Percentiles rank a stretch among this genome's conserved stretches.
Evolutionary conservation across 345 rosid genomes (phyloP).

Genomic region (Pelargonium nanum): DNA sequence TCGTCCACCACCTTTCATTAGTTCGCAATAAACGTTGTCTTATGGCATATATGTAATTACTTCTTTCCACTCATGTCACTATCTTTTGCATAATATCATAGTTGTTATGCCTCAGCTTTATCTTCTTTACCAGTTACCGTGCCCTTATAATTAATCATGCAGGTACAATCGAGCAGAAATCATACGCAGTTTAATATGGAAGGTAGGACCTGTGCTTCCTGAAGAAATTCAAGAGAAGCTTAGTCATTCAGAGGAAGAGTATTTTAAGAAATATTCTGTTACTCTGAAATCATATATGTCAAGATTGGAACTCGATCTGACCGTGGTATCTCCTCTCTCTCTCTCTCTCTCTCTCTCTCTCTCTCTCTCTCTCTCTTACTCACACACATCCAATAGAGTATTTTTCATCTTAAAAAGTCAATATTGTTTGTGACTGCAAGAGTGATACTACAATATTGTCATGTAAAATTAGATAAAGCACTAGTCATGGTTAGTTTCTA

Average conservation of each 20-base stretch:
- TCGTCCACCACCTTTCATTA: constrained; percentile 76
- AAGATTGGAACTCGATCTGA: constrained; percentile 1
- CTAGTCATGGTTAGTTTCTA: too few species aligned
- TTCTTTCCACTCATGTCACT: constrained; percentile 2
- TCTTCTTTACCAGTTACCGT: neutral
- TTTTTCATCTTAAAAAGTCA: too few species aligned
- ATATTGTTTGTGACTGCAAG: too few species aligned
- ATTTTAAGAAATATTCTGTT: constrained; percentile 9
- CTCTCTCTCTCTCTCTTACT: neutral
- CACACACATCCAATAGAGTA: too few species aligned
- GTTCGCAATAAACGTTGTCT: constrained; percentile 86
- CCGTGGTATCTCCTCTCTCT: too few species aligned
- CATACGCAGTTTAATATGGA: constrained; percentile 65
- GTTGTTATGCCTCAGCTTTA: neutral
- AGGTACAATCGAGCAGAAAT: constrained; percentile 80
- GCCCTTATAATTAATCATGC: constrained; percentile 8
- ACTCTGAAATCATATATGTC: neutral
- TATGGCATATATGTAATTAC: constrained; percentile 74
- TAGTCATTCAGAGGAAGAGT: constrained; percentile 50
- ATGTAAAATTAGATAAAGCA: too few species aligned
- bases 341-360: neutral
- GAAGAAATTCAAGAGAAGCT: constrained; percentile 66
- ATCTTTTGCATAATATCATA: constrained; percentile 2
- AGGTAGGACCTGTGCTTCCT: constrained; percentile 65
- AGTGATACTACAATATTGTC: too few species aligned